Conservation (phyloP, 306 rosid genomes). For the Quercus alba region DNA sequence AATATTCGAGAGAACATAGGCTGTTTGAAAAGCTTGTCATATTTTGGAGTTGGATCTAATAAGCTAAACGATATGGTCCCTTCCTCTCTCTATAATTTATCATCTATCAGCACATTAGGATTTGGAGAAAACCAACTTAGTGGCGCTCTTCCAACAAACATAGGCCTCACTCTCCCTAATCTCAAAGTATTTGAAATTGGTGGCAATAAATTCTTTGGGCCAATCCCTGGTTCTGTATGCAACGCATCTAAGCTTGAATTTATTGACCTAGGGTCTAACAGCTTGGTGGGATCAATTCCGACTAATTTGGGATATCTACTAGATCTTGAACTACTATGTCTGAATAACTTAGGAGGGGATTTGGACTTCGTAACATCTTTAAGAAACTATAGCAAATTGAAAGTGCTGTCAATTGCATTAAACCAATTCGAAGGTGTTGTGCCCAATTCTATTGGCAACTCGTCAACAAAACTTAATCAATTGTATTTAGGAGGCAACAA, state of each 20-base stretch:
- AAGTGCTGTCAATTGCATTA: rapidly evolving
- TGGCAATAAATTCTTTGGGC: background rate
- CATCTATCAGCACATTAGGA: background rate
- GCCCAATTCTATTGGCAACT: too few relatives aligned
- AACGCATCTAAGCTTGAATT: background rate
- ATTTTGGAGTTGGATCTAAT: background rate
- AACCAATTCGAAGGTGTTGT: too few relatives aligned
- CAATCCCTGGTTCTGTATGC: background rate
- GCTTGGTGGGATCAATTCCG: background rate
- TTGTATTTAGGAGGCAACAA: too few relatives aligned
- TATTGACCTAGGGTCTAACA: background rate
- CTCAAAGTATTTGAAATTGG: background rate
- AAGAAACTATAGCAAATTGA: too few relatives aligned
- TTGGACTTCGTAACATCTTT: too few relatives aligned
- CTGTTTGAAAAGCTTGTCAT: background rate
- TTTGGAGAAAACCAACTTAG: background rate
- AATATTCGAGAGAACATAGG: background rate
- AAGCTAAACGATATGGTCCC: conserved; percentile 13
- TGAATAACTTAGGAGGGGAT: too few relatives aligned
- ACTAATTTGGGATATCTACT: background rate
- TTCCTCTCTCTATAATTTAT: conserved; percentile 25
- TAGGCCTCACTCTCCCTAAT: conserved; percentile 1
- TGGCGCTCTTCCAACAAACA: conserved; percentile 1
- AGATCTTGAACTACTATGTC: rapidly evolving
- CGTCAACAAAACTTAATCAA: too few relatives aligned